phyloP scores from a whole-genome alignment of 192 early-diverging fungal genomes.

The Funneliformis geosporum region DNA sequence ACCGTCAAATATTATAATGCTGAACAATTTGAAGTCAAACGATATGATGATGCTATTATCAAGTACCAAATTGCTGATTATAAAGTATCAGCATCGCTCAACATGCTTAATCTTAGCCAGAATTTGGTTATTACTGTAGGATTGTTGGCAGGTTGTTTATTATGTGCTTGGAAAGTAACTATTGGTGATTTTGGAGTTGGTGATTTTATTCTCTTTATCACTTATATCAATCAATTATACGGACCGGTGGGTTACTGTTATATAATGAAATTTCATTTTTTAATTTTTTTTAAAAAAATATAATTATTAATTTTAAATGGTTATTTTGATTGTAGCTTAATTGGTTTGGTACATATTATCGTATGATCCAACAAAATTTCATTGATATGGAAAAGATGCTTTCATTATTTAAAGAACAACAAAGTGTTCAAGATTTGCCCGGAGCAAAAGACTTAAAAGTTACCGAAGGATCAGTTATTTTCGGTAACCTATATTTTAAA shows the following conservation, averaged over 20 bases:
- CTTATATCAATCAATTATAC: conserved; percentile 91
- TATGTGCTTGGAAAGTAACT: conserved; percentile 83
- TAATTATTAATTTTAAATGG: neutral
- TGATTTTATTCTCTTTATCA: conserved; percentile 86
- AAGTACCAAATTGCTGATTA: conserved; percentile 86
- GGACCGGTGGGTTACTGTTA: conserved; percentile 63
- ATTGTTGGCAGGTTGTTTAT: conserved; percentile 74
- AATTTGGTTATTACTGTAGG: conserved; percentile 87
- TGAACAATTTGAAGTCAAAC: conserved; percentile 80
- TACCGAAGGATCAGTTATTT: conserved; percentile 62
- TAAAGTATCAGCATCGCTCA: conserved; percentile 71
- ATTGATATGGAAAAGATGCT: conserved; percentile 99
- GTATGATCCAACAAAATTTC: conserved; percentile 90
- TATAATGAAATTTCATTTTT: neutral
- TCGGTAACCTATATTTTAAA: conserved; percentile 47
- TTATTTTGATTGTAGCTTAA: conserved; percentile 50
- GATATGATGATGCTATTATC: conserved; percentile 76
- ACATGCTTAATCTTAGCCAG: conserved; percentile 84
- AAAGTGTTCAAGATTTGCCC: conserved; percentile 66
- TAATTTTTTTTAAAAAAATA: neutral
- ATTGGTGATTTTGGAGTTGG: conserved; percentile 70
- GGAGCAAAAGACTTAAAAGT: conserved; percentile 61
- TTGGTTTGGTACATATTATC: conserved; percentile 94
- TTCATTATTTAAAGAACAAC: conserved; percentile 70
- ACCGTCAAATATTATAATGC: conserved; percentile 98